phyloP scores from a whole-genome alignment of 1,284 basidiomycete species.

The Prillingera fragicola region DNA sequence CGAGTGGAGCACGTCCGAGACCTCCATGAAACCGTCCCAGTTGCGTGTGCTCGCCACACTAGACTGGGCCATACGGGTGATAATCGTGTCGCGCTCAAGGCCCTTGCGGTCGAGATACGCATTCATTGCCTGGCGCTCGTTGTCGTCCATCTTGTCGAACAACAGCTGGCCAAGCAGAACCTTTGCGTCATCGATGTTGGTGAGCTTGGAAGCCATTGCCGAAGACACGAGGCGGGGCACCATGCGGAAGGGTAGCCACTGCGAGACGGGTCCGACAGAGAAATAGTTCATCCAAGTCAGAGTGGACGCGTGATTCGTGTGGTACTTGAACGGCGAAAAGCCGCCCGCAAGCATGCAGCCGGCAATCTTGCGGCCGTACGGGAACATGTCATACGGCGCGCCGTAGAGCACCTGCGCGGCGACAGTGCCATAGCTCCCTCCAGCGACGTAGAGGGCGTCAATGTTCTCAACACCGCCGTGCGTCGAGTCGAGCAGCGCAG shows the following conservation, averaged over 20 bases:
- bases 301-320: slow-evolving; percentile 50
- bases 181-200: slow-evolving; percentile 50
- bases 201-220: slow-evolving; percentile 46
- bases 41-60: slow-evolving; percentile 51
- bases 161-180: slow-evolving; percentile 45
- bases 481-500: slow-evolving; percentile 53
- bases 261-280: slow-evolving; percentile 51
- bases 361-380: slow-evolving; percentile 51
- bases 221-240: slow-evolving; percentile 42
- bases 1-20: slow-evolving; percentile 51
- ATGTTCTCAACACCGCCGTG: slow-evolving; percentile 49
- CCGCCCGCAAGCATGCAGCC: slow-evolving; percentile 53
- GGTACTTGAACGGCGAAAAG: slow-evolving; percentile 52
- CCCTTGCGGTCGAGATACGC: slow-evolving; percentile 35
- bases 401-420: slow-evolving; percentile 58
- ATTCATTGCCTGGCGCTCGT: slow-evolving; percentile 49
- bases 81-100: slow-evolving; percentile 50
- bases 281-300: slow-evolving; percentile 54
- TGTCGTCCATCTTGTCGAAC: slow-evolving; percentile 50
- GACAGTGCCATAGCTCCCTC: slow-evolving; percentile 55
- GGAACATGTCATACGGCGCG: slow-evolving; percentile 53
- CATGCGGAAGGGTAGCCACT: slow-evolving; percentile 49
- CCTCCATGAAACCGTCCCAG: slow-evolving; percentile 57
- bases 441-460: slow-evolving; percentile 44
- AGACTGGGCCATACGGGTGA: slow-evolving; percentile 50